Conservation (phyloP, 2,329 filamentous ascomycete species). For the Penicillium concentricum region DNA sequence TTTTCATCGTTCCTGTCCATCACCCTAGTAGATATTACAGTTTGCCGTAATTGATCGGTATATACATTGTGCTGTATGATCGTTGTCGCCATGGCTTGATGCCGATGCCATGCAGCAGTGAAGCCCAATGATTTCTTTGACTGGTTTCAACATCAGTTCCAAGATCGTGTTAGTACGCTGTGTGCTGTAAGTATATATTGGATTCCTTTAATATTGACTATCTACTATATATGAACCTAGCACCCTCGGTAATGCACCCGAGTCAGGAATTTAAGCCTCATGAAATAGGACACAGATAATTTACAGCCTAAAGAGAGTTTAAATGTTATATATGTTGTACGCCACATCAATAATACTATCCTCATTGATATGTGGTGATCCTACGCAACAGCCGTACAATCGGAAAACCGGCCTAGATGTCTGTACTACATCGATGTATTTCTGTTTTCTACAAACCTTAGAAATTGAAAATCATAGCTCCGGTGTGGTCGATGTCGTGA, state of each 20-base stretch:
- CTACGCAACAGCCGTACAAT: background rate
- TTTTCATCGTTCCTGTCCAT: constrained; percentile 13
- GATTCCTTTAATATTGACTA: background rate
- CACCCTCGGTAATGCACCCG: background rate
- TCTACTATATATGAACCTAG: background rate
- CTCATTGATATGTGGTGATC: background rate
- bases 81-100: background rate
- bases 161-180: background rate
- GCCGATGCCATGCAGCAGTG: background rate
- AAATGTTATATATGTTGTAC: background rate
- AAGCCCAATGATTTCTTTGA: background rate
- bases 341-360: no score
- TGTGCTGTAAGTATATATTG: background rate
- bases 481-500: background rate
- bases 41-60: background rate
- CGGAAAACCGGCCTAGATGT: background rate
- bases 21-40: constrained; percentile 12
- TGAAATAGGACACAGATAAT: background rate
- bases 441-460: background rate
- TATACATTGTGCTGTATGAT: background rate
- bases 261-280: background rate
- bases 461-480: background rate
- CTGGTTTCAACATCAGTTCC: background rate
- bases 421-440: background rate
- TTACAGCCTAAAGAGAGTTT: background rate